A percentile compares a stretch with the other conserved stretches of the same genome.
Conservation (phyloP, 306 rosid genomes). For the Carpinus fangiana region DNA sequence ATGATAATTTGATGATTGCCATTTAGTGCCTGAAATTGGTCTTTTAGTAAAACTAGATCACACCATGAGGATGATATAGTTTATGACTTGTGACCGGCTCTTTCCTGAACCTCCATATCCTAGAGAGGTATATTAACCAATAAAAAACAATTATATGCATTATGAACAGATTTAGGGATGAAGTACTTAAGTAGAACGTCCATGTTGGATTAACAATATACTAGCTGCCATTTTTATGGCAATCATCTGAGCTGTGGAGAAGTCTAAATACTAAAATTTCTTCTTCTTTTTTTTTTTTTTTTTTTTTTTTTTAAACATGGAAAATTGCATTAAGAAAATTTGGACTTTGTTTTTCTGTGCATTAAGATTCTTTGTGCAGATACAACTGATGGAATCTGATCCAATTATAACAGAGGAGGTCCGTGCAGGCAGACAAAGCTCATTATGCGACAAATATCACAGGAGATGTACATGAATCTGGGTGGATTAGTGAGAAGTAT, state of each 20-base stretch:
- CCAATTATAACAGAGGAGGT: too few species aligned
- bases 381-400: conserved; percentile 63
- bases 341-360: neutral
- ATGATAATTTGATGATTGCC: conserved; percentile 91
- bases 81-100: conserved; percentile 69
- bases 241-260: neutral
- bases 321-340: conserved; percentile 1
- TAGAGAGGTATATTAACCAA: conserved; percentile 60
- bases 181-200: neutral
- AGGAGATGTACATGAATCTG: too few species aligned
- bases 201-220: neutral
- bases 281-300: too few species aligned
- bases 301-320: too few species aligned
- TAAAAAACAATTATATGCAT: neutral
- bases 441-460: too few species aligned
- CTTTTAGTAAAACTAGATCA: conserved; percentile 76
- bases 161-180: neutral
- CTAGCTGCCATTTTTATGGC: neutral
- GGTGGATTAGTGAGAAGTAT: too few species aligned
- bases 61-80: conserved; percentile 83
- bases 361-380: conserved; percentile 45
- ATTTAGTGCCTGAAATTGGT: conserved; percentile 88
- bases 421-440: too few species aligned
- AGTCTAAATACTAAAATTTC: neutral
- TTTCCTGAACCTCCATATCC: conserved; percentile 99